A percentile compares a stretch with the other conserved stretches of the same genome.
Conservation (phyloP, 2,329 filamentous ascomycete genomes). For the Pseudogymnoascus sp. region DNA sequence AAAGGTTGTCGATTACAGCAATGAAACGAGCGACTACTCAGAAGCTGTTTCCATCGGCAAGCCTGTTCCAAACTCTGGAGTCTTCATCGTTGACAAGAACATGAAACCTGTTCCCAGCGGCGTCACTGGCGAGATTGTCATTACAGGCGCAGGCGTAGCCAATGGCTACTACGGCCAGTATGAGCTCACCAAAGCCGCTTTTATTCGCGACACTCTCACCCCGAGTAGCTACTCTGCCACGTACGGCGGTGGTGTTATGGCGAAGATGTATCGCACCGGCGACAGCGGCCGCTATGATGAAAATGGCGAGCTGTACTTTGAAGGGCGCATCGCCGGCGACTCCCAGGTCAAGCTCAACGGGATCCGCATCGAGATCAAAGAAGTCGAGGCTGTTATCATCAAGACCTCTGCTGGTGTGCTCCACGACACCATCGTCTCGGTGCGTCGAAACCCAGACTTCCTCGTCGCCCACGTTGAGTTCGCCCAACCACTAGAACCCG, state of each 20-base stretch:
- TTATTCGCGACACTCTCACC: too few species aligned
- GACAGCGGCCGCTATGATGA: slow-evolving; percentile 31
- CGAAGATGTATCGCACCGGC: slow-evolving; percentile 30
- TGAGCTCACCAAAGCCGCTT: slow-evolving; percentile 11
- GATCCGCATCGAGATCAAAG: slow-evolving; percentile 35
- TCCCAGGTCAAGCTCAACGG: slow-evolving; percentile 33
- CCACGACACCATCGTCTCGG: slow-evolving; percentile 21
- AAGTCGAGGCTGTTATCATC: slow-evolving; percentile 29
- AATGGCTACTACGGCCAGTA: slow-evolving; percentile 30
- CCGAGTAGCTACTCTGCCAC: too few species aligned
- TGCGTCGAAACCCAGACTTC: slow-evolving; percentile 19
- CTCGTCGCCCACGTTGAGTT: slow-evolving; percentile 32
- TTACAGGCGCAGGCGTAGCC: slow-evolving; percentile 33
- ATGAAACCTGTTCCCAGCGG: slow-evolving; percentile 33
- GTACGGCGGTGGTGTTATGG: too few species aligned
- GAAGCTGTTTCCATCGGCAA: slow-evolving; percentile 9
- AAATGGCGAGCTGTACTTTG: slow-evolving; percentile 26
- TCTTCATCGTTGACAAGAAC: slow-evolving; percentile 36
- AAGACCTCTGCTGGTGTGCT: slow-evolving; percentile 21
- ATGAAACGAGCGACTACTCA: background rate
- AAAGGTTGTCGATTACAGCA: slow-evolving; percentile 21
- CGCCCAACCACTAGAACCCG: background rate
- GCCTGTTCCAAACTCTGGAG: slow-evolving; percentile 17
- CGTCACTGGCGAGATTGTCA: slow-evolving; percentile 35
- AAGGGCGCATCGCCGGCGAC: slow-evolving; percentile 29